These are phyloP conservation scores for Wickerhamiella pararugosa DNA, from an alignment of 1,139 yeast species.

Conservation along the genomic window DNA sequence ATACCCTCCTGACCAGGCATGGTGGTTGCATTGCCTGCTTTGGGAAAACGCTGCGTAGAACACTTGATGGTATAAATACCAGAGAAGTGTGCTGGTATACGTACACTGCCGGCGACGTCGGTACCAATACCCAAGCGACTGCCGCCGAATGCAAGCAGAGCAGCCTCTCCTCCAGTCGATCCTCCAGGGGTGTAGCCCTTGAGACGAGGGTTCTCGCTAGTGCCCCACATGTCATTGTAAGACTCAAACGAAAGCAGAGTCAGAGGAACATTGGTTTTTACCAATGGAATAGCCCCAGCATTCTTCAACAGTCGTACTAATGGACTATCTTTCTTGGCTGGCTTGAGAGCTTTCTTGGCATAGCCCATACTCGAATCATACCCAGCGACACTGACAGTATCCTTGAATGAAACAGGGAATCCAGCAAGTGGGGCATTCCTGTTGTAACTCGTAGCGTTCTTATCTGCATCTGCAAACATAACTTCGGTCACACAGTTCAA, in stretches of 20 bases:
- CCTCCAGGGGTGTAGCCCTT: constrained; percentile 33
- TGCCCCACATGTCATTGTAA: constrained; percentile 32
- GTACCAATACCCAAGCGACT: constrained; percentile 38
- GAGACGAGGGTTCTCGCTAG: constrained; percentile 30
- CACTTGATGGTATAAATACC: constrained; percentile 36
- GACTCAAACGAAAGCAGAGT: constrained; percentile 34
- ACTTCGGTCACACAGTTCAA: constrained; percentile 28
- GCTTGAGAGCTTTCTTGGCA: constrained; percentile 28
- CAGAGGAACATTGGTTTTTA: constrained; percentile 36
- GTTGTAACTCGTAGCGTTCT: constrained; percentile 21
- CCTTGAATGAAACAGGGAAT: constrained; percentile 47
- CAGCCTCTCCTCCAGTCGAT: constrained; percentile 37
- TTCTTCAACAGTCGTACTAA: constrained; percentile 27
- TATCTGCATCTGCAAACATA: constrained; percentile 25
- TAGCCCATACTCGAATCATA: constrained; percentile 39
- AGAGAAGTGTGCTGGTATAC: constrained; percentile 35
- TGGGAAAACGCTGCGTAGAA: constrained; percentile 38
- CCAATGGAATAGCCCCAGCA: constrained; percentile 35
- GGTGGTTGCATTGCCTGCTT: constrained; percentile 34
- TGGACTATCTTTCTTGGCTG: constrained; percentile 24
- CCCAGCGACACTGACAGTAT: constrained; percentile 35
- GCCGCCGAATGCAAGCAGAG: constrained; percentile 34
- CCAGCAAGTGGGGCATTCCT: constrained; percentile 48
- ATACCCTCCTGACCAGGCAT: constrained; percentile 40
- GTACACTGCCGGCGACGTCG: constrained; percentile 45